phyloP scores from a whole-genome alignment of 495 filamentous ascomycete species.

The Aspergillus bertholletiae region DNA sequence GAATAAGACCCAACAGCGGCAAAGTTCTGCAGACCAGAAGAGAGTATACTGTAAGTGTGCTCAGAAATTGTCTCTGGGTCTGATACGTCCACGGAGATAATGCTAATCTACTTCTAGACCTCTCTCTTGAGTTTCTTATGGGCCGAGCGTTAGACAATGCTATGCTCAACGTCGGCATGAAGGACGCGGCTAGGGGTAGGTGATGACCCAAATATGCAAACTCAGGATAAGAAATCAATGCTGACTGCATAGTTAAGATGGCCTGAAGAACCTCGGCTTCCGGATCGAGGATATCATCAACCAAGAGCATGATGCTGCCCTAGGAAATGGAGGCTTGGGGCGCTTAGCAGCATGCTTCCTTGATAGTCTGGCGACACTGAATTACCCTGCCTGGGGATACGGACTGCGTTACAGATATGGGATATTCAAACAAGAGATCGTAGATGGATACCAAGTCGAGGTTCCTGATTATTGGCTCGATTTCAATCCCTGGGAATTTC shows the following conservation, averaged over 20 bases:
- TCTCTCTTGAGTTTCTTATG: conserved; percentile 97
- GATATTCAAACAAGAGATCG: conserved; percentile 99
- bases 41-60: conserved; percentile 72
- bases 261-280: conserved; percentile 86
- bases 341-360: conserved; percentile 95
- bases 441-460: conserved; percentile 96
- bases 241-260: conserved; percentile 47
- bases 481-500: conserved; percentile 99
- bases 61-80: not conserved
- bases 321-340: conserved; percentile 94
- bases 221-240: not conserved
- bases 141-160: conserved; percentile 95
- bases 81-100: not conserved
- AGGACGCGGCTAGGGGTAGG: conserved; percentile 74
- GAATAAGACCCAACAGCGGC: conserved; percentile 96
- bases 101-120: conserved; percentile 45
- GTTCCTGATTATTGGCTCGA: conserved; percentile 99
- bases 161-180: conserved; percentile 91
- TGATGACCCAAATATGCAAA: not conserved
- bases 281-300: conserved; percentile 92
- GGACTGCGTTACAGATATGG: conserved; percentile 93
- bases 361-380: conserved; percentile 89
- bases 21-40: conserved; percentile 87
- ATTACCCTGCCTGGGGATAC: conserved; percentile 97
- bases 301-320: conserved; percentile 93